Base-by-base conservation (phyloP, 2,329 filamentous ascomycete species). In the Pseudopyricularia cyperi region DNA sequence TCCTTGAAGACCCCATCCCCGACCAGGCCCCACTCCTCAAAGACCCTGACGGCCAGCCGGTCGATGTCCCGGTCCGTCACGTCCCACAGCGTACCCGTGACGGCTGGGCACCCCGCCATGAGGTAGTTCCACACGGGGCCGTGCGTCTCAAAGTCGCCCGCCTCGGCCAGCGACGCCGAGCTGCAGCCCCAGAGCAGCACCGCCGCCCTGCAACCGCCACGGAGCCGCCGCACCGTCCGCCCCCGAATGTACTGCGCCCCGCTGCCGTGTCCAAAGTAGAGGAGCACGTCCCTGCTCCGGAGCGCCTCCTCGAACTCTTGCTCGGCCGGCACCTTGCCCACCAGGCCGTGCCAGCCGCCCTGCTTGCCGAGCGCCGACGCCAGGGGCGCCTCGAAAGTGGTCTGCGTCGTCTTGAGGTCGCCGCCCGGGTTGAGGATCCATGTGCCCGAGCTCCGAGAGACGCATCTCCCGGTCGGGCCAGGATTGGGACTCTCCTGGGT, bases 31-130 rank as follows among this genome's bases (percentile, higher is more conserved):
- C 93, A 98, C 60, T 85, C 77, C 63, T 93, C 86, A 64, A 95
- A 86, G 3, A 86, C 73, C 26, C 77, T 75, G 33, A 84, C 81
- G 0, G 90, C 87, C 65, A 95, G 95, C 17, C 90, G 85, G 70
- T 98, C 94, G 65, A 96, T 95, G 65, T 98, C 93, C 61, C 87
- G 87, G 65, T 98, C 93, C 9, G 93, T 98, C 49, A 98, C 93
- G 66, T 98, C 93, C 93, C 93, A 98, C 35, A 98, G 73, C 15
- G 90, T 96, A 46, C 89, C 93, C 2, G 97, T 82, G 9, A 97
- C 80, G 0, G 91, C 89, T 3, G 89, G 89, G 59, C 79, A 82
- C 1, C 89, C 91, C 0, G 89, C 90, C 58, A 91, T 82, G 68
- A 98, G 82, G 68, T 97, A 97, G 60, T 90, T 89, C 70, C 90